phyloP scores from a whole-genome alignment of 1,284 basidiomycete genomes.

The Cryptococcus neoformans region DNA sequence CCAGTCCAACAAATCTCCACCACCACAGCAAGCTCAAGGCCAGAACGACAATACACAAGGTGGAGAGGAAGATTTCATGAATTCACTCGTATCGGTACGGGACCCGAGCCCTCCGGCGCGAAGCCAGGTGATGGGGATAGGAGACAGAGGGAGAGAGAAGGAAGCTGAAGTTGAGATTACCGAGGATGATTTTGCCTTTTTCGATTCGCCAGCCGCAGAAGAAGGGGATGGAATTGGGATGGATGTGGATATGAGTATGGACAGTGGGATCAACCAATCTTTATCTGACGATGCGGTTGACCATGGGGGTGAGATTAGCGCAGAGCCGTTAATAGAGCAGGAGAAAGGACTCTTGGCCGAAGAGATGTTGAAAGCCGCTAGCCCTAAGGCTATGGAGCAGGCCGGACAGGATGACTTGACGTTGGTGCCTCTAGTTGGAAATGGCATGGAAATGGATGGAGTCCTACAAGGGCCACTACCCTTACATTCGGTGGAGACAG shows the following conservation, averaged over 20 bases:
- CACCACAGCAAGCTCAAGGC: too few relatives aligned
- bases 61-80: background rate
- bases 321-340: too few relatives aligned
- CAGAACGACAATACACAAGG: too few relatives aligned
- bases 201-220: conserved; percentile 35
- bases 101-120: background rate
- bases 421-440: too few relatives aligned
- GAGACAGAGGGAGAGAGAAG: background rate
- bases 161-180: conserved; percentile 20
- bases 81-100: background rate
- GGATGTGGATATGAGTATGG: background rate
- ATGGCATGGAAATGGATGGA: conserved; percentile 1
- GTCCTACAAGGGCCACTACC: background rate
- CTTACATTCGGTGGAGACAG: too few relatives aligned
- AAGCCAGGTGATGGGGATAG: background rate
- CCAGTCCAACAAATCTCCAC: too few relatives aligned
- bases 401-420: background rate
- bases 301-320: background rate
- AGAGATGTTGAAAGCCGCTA: too few relatives aligned
- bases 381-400: background rate
- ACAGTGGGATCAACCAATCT: background rate
- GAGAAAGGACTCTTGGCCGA: too few relatives aligned
- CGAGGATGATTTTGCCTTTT: conserved; percentile 47
- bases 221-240: background rate
- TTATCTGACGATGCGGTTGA: background rate